Conservation (phyloP, 2,329 filamentous ascomycete species). For the Sarocladium strictum region DNA sequence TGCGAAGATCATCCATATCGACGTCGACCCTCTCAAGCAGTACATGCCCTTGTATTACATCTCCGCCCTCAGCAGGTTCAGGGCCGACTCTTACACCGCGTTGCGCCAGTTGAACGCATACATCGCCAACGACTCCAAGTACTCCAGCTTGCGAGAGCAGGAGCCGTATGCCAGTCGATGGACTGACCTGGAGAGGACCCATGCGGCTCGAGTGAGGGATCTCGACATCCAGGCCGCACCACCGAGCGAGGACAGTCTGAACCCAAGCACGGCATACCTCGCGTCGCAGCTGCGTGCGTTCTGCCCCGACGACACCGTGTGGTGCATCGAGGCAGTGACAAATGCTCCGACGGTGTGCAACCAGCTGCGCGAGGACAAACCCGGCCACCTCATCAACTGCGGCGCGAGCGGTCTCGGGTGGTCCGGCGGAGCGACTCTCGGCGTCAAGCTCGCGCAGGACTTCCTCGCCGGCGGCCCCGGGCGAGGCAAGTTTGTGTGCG, state of each 20-base stretch:
- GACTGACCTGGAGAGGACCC: background rate
- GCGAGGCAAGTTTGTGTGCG: constrained; percentile 36
- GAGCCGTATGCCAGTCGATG: background rate
- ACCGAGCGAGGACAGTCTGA: background rate
- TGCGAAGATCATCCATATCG: constrained; percentile 50
- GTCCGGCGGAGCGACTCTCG: constrained; percentile 65
- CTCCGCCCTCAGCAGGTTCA: constrained; percentile 53
- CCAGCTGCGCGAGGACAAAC: constrained; percentile 57
- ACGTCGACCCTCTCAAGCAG: constrained; percentile 56
- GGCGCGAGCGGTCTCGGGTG: constrained; percentile 71
- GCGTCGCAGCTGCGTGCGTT: constrained; percentile 11
- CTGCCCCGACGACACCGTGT: constrained; percentile 49
- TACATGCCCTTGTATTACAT: constrained; percentile 66
- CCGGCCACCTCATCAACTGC: constrained; percentile 70
- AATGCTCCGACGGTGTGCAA: constrained; percentile 58
- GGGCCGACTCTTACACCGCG: constrained; percentile 54
- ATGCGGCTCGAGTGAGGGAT: constrained; percentile 22
- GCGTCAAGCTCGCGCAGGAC: constrained; percentile 60
- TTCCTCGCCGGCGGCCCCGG: constrained; percentile 21
- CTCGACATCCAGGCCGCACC: background rate
- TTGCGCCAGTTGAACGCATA: constrained; percentile 61
- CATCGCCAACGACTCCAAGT: constrained; percentile 26
- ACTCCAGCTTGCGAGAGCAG: background rate
- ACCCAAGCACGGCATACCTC: background rate
- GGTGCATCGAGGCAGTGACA: constrained; percentile 68